phyloP scores from a whole-genome alignment of 129 eudicot genomes.

The Smallanthus sonchifolius region DNA sequence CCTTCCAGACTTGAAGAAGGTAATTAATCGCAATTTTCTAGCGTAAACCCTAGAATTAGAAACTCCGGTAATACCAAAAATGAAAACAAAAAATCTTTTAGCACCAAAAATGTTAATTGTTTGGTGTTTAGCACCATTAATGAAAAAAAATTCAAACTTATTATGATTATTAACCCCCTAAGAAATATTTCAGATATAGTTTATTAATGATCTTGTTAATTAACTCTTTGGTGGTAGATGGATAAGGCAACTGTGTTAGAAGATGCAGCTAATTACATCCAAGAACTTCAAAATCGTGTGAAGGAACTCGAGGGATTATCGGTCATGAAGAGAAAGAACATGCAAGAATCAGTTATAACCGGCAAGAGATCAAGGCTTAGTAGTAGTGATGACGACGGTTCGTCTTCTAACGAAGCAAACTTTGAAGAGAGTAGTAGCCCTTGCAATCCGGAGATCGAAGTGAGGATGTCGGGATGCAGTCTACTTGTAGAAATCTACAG shows the following conservation, averaged over 20 bases:
- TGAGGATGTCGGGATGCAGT: slow-evolving; percentile 28
- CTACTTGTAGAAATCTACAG: slow-evolving; percentile 44
- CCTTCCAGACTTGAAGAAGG: slow-evolving; percentile 68
- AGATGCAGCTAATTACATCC: slow-evolving; percentile 47
- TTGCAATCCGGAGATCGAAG: slow-evolving; percentile 43
- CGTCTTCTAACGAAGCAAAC: slow-evolving; percentile 32
- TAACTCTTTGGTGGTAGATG: slow-evolving; percentile 30
- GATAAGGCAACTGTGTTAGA: slow-evolving; percentile 57
- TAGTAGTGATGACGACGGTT: slow-evolving; percentile 36
- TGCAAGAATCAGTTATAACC: slow-evolving; percentile 22
- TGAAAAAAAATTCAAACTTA: too few relatives aligned
- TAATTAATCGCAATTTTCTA: background rate
- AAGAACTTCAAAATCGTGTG: slow-evolving; percentile 43
- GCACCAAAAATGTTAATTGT: too few relatives aligned
- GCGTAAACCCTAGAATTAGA: background rate
- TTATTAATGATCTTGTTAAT: background rate
- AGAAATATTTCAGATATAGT: background rate
- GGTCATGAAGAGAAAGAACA: slow-evolving; percentile 11
- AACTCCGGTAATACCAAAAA: background rate
- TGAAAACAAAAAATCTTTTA: background rate
- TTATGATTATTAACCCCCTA: too few relatives aligned
- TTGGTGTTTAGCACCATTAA: too few relatives aligned
- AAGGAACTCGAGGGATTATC: slow-evolving; percentile 40
- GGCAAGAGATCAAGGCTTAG: slow-evolving; percentile 31
- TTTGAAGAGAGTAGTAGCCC: slow-evolving; percentile 22